phyloP scores from a whole-genome alignment of 495 filamentous ascomycete species.

The Coniosporium apollinis region DNA sequence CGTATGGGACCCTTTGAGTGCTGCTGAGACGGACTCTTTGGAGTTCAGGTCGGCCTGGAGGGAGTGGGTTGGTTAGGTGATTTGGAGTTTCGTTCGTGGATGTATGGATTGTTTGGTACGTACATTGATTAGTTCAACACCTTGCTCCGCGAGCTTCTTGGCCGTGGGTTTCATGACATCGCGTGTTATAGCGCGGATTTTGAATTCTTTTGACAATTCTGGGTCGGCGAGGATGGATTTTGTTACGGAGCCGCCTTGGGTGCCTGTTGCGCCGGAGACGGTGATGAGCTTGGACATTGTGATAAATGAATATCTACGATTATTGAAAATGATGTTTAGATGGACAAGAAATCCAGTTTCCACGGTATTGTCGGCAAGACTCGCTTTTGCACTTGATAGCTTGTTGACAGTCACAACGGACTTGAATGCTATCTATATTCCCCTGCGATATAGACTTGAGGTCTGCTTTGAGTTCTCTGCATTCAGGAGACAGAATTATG shows the following conservation, averaged over 20 bases:
- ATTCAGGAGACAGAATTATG: no score
- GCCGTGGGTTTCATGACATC: constrained; percentile 3
- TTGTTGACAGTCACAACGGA: no score
- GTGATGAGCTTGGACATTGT: constrained; percentile 12
- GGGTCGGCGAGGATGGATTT: constrained; percentile 9
- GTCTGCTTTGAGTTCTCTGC: no score
- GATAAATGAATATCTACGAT: no score
- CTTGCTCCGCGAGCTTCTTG: constrained; percentile 2
- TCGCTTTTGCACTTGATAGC: no score
- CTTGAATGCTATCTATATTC: no score
- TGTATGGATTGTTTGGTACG: no score
- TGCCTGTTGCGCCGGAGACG: constrained; percentile 12
- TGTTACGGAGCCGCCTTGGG: constrained; percentile 12
- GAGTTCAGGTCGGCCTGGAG: constrained; percentile 15
- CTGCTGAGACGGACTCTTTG: constrained; percentile 12
- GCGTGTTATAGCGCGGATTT: constrained; percentile 9
- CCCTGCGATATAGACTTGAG: no score
- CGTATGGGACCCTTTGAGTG: constrained; percentile 18
- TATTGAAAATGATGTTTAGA: no score
- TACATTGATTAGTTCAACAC: constrained; percentile 4
- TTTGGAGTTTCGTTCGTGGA: no score
- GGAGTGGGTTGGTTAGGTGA: constrained; percentile 4
- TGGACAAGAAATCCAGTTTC: no score
- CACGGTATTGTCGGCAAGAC: no score
- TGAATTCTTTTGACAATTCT: constrained; percentile 9